These are phyloP conservation scores for Aspergillus pseudoglaucus DNA, from an alignment of 2,329 filamentous ascomycete genomes.

Conservation along the genomic window DNA sequence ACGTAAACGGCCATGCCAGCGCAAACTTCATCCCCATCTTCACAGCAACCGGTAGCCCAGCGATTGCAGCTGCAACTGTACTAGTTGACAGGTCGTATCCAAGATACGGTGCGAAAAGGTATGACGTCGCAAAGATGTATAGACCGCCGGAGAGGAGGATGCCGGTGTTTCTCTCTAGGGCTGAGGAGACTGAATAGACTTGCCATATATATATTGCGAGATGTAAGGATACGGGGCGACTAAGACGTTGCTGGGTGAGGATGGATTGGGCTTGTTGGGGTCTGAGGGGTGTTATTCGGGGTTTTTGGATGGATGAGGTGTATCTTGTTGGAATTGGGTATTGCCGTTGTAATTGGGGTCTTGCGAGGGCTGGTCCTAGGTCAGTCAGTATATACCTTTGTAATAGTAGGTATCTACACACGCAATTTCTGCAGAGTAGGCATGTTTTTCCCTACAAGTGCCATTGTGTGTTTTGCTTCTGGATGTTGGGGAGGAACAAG, in stretches of 20 bases:
- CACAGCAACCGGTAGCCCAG: conserved; percentile 47
- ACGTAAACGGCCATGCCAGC: conserved; percentile 57
- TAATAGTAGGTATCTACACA: too few species aligned
- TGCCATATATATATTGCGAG: conserved; percentile 73
- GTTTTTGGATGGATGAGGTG: too few species aligned
- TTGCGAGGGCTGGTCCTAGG: too few species aligned
- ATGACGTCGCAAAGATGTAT: conserved; percentile 69
- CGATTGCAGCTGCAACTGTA: conserved; percentile 54
- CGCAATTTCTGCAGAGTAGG: too few species aligned
- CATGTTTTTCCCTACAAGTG: too few species aligned
- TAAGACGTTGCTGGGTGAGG: conserved; percentile 67
- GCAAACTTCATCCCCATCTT: conserved; percentile 52
- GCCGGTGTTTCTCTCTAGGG: conserved; percentile 73
- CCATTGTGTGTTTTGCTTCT: too few species aligned
- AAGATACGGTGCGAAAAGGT: conserved; percentile 66
- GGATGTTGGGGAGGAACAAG: too few species aligned
- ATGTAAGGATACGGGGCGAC: conserved; percentile 74
- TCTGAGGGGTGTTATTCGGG: too few species aligned
- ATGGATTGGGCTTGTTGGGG: too few species aligned
- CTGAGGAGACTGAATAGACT: conserved; percentile 69
- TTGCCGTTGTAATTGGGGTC: too few species aligned
- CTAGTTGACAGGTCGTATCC: conserved; percentile 59
- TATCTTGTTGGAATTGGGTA: too few species aligned
- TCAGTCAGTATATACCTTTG: conserved; percentile 4
- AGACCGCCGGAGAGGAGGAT: conserved; percentile 60